Evolutionary conservation across 768 basidiomycete species (phyloP), one percentile per base, ranked within the genome.

Genomic region (Scleroderma bovista): DNA sequence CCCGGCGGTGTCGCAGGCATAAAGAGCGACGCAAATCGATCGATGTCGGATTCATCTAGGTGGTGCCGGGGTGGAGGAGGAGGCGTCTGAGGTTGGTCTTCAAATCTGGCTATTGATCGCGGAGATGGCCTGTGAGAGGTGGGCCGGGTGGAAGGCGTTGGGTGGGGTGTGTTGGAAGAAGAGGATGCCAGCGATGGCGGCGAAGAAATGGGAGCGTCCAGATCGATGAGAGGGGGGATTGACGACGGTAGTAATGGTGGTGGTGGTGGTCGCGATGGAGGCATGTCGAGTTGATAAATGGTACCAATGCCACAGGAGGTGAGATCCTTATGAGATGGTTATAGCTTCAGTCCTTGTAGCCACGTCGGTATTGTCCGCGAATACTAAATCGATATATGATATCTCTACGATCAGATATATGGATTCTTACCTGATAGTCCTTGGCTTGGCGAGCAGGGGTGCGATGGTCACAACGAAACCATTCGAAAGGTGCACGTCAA

Each of bases 21-120:
- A 53, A 78, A 77, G 31, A 78, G 61, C 3, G 66, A 71, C 1
- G 73, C 66, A 36, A 75, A 77, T 17, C 70, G 72, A 52, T 70
- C 72, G 6, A 67, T 60, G 26, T 68, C 63, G 12, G 59, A 59
- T 39, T 68, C 71, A 16, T 58, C 58, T 15, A 53, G 40, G 11
- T 23, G 50, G 15, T 48, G 44, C 6, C 44, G n/a, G 29, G 44
- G 44, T 15, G n/a, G 19, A 9, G 26, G 26, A 44, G 24, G 34
- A 15, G 47, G 26, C 1, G 22, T 16, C 7, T 31, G 22, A 24
- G 8, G 47, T 11, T 40, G 20, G n/a, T 26, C 9, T 13, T 12
- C 24, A 13, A n/a, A 6, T 68, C 71, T 3, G 64, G 58, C n/a
- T 67, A 61, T 12, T 57, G 57, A 36, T 67, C 71, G n/a, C 57